phyloP scores from a whole-genome alignment of 2,329 filamentous ascomycete species.

The Talaromyces funiculosus region DNA sequence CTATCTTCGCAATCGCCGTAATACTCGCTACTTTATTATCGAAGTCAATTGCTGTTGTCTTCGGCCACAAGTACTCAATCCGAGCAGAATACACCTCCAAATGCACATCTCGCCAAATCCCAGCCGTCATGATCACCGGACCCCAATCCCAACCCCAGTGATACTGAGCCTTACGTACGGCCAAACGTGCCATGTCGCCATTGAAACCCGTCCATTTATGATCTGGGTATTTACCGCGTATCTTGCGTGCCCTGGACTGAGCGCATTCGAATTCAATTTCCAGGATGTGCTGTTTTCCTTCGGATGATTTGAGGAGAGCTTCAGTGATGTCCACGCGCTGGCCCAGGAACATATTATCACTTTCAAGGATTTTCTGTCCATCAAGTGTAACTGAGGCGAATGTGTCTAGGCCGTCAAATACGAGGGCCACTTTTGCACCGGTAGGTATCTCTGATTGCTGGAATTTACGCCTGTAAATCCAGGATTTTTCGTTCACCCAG shows the following conservation, averaged over 20 bases:
- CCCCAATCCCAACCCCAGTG: conserved; percentile 69
- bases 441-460: background rate
- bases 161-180: conserved; percentile 61
- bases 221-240: conserved; percentile 37
- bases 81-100: conserved; percentile 10
- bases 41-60: conserved; percentile 33
- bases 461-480: conserved; percentile 17
- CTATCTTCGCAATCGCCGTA: conserved; percentile 33
- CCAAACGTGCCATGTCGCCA: conserved; percentile 42
- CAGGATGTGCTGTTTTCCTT: conserved; percentile 37
- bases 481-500: conserved; percentile 28
- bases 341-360: conserved; percentile 74
- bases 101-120: conserved; percentile 61
- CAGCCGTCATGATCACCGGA: conserved; percentile 56
- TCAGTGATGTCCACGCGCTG: conserved; percentile 62
- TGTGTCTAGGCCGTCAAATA: conserved; percentile 74
- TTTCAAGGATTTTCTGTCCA: conserved; percentile 59
- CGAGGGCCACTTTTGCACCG: conserved; percentile 43
- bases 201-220: conserved; percentile 46
- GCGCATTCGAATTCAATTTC: conserved; percentile 49
- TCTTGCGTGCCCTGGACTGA: conserved; percentile 38
- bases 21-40: conserved; percentile 38
- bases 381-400: conserved; percentile 69
- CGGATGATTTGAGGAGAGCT: conserved; percentile 32
- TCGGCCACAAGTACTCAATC: conserved; percentile 48